Base-by-base conservation (phyloP, 2,329 filamentous ascomycete species). In the Phialophora chinensis region DNA sequence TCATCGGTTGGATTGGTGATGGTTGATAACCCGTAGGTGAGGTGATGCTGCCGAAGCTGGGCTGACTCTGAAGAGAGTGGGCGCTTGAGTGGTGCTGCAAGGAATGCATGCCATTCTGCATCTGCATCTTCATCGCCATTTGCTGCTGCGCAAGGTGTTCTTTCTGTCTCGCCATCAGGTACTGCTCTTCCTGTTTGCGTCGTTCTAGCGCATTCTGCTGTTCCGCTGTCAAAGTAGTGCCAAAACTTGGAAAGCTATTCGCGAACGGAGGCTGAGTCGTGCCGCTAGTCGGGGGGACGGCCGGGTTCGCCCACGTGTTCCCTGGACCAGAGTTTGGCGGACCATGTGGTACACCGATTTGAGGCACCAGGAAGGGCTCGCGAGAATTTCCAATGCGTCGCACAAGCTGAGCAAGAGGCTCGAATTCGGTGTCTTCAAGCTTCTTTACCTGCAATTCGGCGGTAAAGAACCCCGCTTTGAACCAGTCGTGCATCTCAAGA, bases 401-500 rank as follows among this genome's bases (percentile, higher is more conserved):
- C 69, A 99, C 97, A 27, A 99, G 87, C 78, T 98, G 93, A 2
- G 94, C 95, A 10, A 99, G 82, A 12, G 94, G 95, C 78, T 99
- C 95, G 74, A 97, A 99, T 58, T 99, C 94, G 0, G 85, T 83
- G 74, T 99, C 95, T 76, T 99, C 95, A 4, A 94, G 84, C 77
- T 97, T 97, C 82, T 96, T 97, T 35, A 99, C 95, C 52, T 96
- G 88, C 23, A 99, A 84, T 73, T 99, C 94, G 0, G 94, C 90
- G 0, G 92, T 96, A 79, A 99, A 99, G 81, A 98, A 99, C 54
- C 94, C 93, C 44, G 93, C 94, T 78, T 98, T 98, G 81, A 98
- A 99, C 95, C 95, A 99, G 74, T 99, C 96, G 73, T 99, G 96
- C 95, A 99, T 99, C 79, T 99, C 95, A 58, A 99, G 82, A 1